These are phyloP conservation scores for Aspergillus ibericus DNA, from an alignment of 2,329 filamentous ascomycete species.

Conservation along the genomic window DNA sequence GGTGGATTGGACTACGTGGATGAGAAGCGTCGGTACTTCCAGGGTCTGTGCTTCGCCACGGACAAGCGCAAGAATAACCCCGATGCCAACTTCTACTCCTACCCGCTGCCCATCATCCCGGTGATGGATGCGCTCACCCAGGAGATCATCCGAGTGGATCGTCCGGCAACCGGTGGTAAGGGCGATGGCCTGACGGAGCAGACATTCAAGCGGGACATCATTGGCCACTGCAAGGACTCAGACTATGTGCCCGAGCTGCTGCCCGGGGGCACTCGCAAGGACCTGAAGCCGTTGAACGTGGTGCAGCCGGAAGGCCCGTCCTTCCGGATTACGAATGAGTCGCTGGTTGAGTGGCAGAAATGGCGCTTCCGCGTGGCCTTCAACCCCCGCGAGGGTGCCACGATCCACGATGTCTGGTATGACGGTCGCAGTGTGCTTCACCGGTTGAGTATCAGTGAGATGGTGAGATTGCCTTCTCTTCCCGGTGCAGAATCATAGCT, in stretches of 20 bases:
- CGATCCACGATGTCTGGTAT: constrained; percentile 69
- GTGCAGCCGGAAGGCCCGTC: constrained; percentile 69
- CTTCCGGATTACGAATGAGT: constrained; percentile 51
- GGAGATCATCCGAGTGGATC: constrained; percentile 58
- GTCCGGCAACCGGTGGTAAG: constrained; percentile 54
- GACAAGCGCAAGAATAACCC: constrained; percentile 43
- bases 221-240: constrained; percentile 53
- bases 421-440: constrained; percentile 66
- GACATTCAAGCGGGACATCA: constrained; percentile 47
- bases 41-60: constrained; percentile 54
- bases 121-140: constrained; percentile 61
- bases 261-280: constrained; percentile 44
- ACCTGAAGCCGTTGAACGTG: constrained; percentile 70
- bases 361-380: constrained; percentile 66
- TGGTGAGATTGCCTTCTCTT: constrained; percentile 46
- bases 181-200: constrained; percentile 50
- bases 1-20: constrained; percentile 53
- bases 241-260: constrained; percentile 57
- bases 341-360: constrained; percentile 60
- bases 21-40: constrained; percentile 53
- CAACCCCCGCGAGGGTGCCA: constrained; percentile 64
- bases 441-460: constrained; percentile 66
- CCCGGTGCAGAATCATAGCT: neutral
- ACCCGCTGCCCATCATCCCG: constrained; percentile 51
- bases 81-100: constrained; percentile 64